Percentiles rank a stretch among this genome's conserved stretches.
These are phyloP conservation scores for Eleusine coracana DNA, from an alignment of 176 grass and related monocot genomes.

Conservation along the genomic window DNA sequence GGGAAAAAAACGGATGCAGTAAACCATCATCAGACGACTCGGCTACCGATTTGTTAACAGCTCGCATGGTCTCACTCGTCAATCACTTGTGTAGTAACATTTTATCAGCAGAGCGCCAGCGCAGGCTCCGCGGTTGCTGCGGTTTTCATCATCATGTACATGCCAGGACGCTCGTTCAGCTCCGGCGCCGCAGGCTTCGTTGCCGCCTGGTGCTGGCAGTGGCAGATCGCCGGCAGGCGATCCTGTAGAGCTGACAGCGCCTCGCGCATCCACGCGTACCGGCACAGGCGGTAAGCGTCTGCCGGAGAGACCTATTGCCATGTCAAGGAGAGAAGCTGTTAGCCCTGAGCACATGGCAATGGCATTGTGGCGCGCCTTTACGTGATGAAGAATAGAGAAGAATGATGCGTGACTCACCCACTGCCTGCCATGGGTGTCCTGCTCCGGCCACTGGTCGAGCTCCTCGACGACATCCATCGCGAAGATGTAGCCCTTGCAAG, in stretches of 20 bases:
- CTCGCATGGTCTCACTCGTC: neutral
- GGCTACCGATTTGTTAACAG: neutral
- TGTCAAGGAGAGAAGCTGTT: neutral
- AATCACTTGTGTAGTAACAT: neutral
- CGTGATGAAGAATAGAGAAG: neutral
- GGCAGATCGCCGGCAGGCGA: neutral
- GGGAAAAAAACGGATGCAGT: neutral
- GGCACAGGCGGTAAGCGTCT: slow-evolving; percentile 67
- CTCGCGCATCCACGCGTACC: slow-evolving; percentile 97
- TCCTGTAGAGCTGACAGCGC: slow-evolving; percentile 66
- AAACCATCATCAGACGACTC: slow-evolving; percentile 10
- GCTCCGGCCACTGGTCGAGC: slow-evolving; percentile 73
- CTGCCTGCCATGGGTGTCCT: slow-evolving; percentile 59
- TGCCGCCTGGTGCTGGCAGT: neutral
- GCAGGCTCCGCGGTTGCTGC: slow-evolving; percentile 48
- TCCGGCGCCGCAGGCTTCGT: slow-evolving; percentile 3
- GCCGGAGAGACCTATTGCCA: slow-evolving; percentile 47
- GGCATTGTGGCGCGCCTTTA: neutral
- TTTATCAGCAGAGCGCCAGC: slow-evolving; percentile 61
- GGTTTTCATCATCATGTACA: slow-evolving; percentile 53
- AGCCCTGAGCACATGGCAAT: neutral
- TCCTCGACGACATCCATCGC: slow-evolving; percentile 82
- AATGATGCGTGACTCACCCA: slow-evolving; percentile 48
- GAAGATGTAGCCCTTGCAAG: slow-evolving; percentile 90
- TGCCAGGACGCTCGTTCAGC: slow-evolving; percentile 17